A percentile compares a stretch with the other conserved stretches of the same genome.
These are phyloP conservation scores for Didymella keratinophila DNA, from an alignment of 2,329 filamentous ascomycete genomes.

Conservation along the genomic window DNA sequence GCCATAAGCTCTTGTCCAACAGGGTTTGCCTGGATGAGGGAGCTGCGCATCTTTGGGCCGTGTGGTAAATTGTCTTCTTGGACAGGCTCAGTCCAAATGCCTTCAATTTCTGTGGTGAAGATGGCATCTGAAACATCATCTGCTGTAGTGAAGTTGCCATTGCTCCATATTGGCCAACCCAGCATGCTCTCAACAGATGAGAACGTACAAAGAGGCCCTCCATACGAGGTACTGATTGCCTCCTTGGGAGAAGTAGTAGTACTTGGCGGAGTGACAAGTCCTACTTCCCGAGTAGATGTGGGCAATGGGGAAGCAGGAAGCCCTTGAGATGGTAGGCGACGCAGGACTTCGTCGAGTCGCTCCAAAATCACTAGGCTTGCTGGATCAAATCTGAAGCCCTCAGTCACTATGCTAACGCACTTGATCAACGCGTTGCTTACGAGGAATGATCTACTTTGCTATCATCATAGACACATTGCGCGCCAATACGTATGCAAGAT, in stretches of 20 bases:
- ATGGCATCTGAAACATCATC: neutral
- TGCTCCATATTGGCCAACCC: neutral
- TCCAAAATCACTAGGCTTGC: neutral
- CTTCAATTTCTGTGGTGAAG: neutral
- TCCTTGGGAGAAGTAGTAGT: neutral
- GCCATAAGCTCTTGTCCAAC: neutral
- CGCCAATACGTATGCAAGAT: neutral
- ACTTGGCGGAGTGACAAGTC: neutral
- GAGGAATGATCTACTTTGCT: neutral
- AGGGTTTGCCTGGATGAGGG: neutral
- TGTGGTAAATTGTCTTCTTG: neutral
- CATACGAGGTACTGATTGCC: neutral
- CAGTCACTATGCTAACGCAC: neutral
- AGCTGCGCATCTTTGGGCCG: neutral
- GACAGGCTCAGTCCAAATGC: neutral
- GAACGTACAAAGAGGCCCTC: neutral
- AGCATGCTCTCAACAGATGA: neutral
- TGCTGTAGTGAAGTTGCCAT: neutral
- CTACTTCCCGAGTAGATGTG: neutral
- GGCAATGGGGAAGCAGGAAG: neutral
- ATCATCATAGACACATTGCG: neutral
- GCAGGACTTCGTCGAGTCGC: neutral
- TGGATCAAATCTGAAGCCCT: neutral
- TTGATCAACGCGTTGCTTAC: neutral
- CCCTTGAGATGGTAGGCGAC: neutral